Base-by-base conservation (phyloP, 2,329 filamentous ascomycete species). In the Calonectria hawksworthii region DNA sequence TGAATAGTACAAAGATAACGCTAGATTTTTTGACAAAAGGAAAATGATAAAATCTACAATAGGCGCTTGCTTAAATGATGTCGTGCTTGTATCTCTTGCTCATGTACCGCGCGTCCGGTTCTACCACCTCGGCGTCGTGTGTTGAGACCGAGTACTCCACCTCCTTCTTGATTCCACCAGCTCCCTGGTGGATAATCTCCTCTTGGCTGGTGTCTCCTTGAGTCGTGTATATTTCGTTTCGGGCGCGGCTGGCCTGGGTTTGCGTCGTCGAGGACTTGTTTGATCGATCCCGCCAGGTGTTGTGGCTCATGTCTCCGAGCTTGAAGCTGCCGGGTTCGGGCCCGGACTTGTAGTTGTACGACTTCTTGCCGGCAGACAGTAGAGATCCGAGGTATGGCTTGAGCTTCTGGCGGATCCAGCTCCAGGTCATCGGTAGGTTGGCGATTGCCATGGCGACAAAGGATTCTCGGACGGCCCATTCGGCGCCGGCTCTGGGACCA, bases 401-500 rank as follows among this genome's bases (percentile, higher is more conserved):
- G 23, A 63, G 38, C 23, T 63, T 63, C 14, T 38, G 36, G 38
- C 56, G 56, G 23, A 63, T 41, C 56, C 56, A 63, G 36, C 56
- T 41, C 56, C 56, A 63, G 23, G 56, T 63, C 56, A 63, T 63
- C 7, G 56, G 56, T 21, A 63, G 56, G 38, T 63, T 63, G 56
- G 56, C 56, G 34, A 63, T 63, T 28, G 56, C 36, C 23, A 63
- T 34, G 23, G 56, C 56, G 56, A 63, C 56, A 41, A 63, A 63
- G 34, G 34, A 63, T 63, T 63, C 56, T 63, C 56, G 56, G 18
- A 63, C 56, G 36, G 56, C 56, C 56, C 56, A 63, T 41, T 63
- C 56, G 9, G 56, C 64, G 7, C 64, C 64, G 23, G 41, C 64
- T 52, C 64, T 34, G 7, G 64, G 64, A 0, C 64, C 64, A 11